Evolutionary conservation across 441 rosid genomes (phyloP).

Genomic region (Flueggea neowawraea): DNA sequence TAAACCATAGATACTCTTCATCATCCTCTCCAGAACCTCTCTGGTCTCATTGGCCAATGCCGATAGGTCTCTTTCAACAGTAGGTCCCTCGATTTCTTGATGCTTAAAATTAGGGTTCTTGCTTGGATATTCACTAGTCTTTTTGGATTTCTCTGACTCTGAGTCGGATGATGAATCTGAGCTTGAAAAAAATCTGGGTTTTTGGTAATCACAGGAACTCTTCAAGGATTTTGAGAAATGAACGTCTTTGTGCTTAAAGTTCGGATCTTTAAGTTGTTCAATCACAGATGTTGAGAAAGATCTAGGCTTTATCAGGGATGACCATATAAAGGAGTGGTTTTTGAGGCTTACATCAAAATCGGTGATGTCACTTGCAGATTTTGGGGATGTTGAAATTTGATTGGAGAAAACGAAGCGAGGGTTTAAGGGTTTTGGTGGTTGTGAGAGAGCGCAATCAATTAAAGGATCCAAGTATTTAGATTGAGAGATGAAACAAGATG

Average conservation of each 20-base stretch:
- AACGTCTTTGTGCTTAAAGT: too few relatives aligned
- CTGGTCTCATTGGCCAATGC: slow-evolving; percentile 79
- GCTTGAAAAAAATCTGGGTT: slow-evolving; percentile 42
- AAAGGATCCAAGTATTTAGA: background rate
- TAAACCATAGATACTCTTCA: slow-evolving; percentile 65
- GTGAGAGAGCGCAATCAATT: slow-evolving; percentile 5
- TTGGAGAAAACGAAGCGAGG: slow-evolving; percentile 5
- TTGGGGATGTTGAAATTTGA: background rate
- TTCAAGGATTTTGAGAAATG: background rate
- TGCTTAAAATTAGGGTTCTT: slow-evolving; percentile 69
- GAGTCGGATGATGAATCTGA: slow-evolving; percentile 13
- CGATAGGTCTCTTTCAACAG: slow-evolving; percentile 82
- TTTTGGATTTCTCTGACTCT: background rate
- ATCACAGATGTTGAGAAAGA: slow-evolving; percentile 1
- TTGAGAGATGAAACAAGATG: slow-evolving; percentile 1
- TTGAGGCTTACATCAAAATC: background rate
- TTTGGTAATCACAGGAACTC: slow-evolving; percentile 2
- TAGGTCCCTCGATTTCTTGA: slow-evolving; percentile 92
- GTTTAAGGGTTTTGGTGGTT: slow-evolving; percentile 10
- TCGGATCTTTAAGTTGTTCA: too few relatives aligned
- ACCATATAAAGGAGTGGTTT: background rate
- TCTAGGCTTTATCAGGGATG: background rate
- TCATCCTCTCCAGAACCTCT: slow-evolving; percentile 58
- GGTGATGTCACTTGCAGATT: too few relatives aligned
- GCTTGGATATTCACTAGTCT: slow-evolving; percentile 33